A percentile compares a stretch with the other conserved stretches of the same genome.
Evolutionary conservation across 116 monocot genomes (phyloP).

Genomic region (Iris pallida): DNA sequence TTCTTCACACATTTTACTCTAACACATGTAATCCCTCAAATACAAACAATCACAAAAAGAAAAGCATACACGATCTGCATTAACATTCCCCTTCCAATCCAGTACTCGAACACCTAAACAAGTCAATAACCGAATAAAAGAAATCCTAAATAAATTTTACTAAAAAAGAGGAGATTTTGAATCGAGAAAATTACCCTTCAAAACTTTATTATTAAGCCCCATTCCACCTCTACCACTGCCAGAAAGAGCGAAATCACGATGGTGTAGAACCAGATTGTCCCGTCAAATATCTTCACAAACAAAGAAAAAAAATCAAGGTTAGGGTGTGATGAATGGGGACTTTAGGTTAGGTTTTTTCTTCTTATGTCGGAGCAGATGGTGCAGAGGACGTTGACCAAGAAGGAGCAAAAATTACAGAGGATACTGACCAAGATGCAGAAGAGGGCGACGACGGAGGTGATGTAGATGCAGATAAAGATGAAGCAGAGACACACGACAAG

Average conservation of each 20-base stretch:
- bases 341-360: slow-evolving; percentile 2
- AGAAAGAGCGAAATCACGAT: slow-evolving; percentile 76
- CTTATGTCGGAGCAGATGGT: slow-evolving; percentile 67
- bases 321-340: neutral
- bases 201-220: slow-evolving; percentile 70
- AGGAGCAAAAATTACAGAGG: too few relatives aligned
- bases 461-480: too few relatives aligned
- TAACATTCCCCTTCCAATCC: slow-evolving; percentile 87
- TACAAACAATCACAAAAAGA: neutral
- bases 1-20: too few relatives aligned
- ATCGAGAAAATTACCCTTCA: slow-evolving; percentile 38
- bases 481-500: slow-evolving; percentile 78
- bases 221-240: slow-evolving; percentile 72
- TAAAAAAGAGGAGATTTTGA: neutral
- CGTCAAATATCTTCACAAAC: slow-evolving; percentile 63
- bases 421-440: slow-evolving; percentile 85
- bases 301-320: neutral
- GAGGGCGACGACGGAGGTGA: slow-evolving; percentile 56
- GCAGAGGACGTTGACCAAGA: slow-evolving; percentile 42
- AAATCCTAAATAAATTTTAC: too few relatives aligned
- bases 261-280: slow-evolving; percentile 88
- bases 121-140: neutral
- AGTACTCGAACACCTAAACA: slow-evolving; percentile 72
- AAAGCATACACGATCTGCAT: slow-evolving; percentile 77
- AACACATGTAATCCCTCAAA: neutral